Conservation (phyloP, 1,284 basidiomycete species). For the Tremellales sp. region DNA sequence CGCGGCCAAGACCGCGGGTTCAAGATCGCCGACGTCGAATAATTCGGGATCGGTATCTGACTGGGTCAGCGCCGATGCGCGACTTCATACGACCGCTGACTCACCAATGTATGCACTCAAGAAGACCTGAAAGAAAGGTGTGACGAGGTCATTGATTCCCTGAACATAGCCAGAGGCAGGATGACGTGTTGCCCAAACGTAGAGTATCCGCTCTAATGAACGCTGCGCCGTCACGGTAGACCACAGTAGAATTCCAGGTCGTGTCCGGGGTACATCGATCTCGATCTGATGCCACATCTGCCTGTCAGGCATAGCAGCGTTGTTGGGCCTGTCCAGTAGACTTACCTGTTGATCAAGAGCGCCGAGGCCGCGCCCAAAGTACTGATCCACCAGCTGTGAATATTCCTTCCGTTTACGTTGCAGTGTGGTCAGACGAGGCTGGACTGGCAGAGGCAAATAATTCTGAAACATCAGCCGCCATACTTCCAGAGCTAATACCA, state of each 20-base stretch:
- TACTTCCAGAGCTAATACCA: slow-evolving; percentile 6
- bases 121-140: slow-evolving; percentile 22
- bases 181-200: slow-evolving; percentile 96
- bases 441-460: slow-evolving; percentile 80
- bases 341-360: slow-evolving; percentile 69
- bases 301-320: neutral
- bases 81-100: slow-evolving; percentile 19
- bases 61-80: too few relatives aligned
- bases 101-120: slow-evolving; percentile 79
- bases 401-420: slow-evolving; percentile 91
- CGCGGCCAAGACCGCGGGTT: slow-evolving; percentile 65
- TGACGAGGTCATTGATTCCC: slow-evolving; percentile 84
- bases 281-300: slow-evolving; percentile 97
- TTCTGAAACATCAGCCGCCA: slow-evolving; percentile 56
- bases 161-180: slow-evolving; percentile 95
- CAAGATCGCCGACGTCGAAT: slow-evolving; percentile 74
- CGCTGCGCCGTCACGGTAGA: slow-evolving; percentile 80
- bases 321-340: too few relatives aligned
- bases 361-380: slow-evolving; percentile 80
- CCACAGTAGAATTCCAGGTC: slow-evolving; percentile 88
- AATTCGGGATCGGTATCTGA: slow-evolving; percentile 72
- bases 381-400: slow-evolving; percentile 76
- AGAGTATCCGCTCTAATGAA: slow-evolving; percentile 85
- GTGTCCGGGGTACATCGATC: slow-evolving; percentile 89
- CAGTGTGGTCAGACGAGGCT: slow-evolving; percentile 71